Percentiles rank a stretch among this genome's conserved stretches.
Evolutionary conservation across 495 filamentous ascomycete species (phyloP).

Genomic region (Penicillium malachiteum): DNA sequence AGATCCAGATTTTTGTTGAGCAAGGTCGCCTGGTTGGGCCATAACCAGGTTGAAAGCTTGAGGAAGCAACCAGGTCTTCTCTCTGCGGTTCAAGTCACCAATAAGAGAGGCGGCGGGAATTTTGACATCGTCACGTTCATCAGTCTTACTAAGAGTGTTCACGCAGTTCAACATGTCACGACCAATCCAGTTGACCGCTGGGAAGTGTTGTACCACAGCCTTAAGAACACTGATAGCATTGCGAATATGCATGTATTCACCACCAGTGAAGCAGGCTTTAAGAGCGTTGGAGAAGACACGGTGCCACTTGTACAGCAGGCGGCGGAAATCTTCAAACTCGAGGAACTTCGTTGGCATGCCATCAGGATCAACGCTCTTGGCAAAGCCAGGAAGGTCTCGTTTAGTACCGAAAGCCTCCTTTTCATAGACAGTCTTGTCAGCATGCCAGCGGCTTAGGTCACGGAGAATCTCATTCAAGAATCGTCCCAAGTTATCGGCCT

Average conservation of each 20-base stretch:
- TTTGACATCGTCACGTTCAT: slow-evolving; percentile 82
- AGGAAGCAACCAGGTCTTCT: slow-evolving; percentile 81
- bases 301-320: slow-evolving; percentile 88
- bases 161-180: slow-evolving; percentile 66
- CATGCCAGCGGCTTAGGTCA: slow-evolving; percentile 82
- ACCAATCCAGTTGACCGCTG: slow-evolving; percentile 85
- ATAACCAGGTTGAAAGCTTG: slow-evolving; percentile 63
- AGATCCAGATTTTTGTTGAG: slow-evolving; percentile 23
- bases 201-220: slow-evolving; percentile 74
- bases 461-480: slow-evolving; percentile 80
- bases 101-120: slow-evolving; percentile 83
- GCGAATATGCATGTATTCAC: slow-evolving; percentile 96
- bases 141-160: slow-evolving; percentile 61
- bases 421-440: slow-evolving; percentile 70
- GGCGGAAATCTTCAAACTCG: slow-evolving; percentile 82
- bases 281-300: slow-evolving; percentile 70
- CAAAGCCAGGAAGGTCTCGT: slow-evolving; percentile 67
- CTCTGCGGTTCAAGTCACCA: slow-evolving; percentile 74
- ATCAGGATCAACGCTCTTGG: slow-evolving; percentile 58
- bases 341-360: slow-evolving; percentile 65
- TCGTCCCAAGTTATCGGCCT: slow-evolving; percentile 85
- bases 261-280: slow-evolving; percentile 70
- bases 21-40: slow-evolving; percentile 23
- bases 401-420: slow-evolving; percentile 69
- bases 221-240: slow-evolving; percentile 94